Evolutionary conservation across 2,329 filamentous ascomycete genomes (phyloP).

Genomic region (Colletotrichum spinosum): DNA sequence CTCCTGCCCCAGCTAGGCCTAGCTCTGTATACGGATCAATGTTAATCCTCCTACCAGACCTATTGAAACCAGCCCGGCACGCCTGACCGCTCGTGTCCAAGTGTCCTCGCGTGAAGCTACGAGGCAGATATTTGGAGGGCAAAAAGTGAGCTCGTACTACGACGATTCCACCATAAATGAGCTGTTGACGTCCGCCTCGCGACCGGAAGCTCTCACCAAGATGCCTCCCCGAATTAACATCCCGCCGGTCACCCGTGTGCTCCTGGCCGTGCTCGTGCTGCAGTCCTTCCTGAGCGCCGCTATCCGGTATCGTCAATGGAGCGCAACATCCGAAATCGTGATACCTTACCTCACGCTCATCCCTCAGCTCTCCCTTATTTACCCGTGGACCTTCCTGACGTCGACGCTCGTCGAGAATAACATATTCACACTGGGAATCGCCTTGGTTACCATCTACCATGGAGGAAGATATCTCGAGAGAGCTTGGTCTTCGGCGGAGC

Average conservation of each 20-base stretch:
- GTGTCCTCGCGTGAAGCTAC: conserved; percentile 26
- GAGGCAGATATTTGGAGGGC: conserved; percentile 24
- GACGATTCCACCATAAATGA: conserved; percentile 32
- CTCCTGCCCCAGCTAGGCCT: conserved; percentile 6
- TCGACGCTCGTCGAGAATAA: conserved; percentile 94
- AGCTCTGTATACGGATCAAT: conserved; percentile 3
- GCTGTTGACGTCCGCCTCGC: conserved; percentile 29
- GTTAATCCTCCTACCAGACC: conserved; percentile 6
- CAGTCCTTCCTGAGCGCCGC: conserved; percentile 87
- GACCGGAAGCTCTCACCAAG: conserved; percentile 44
- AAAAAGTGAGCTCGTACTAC: conserved; percentile 27
- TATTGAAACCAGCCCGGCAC: conserved; percentile 27
- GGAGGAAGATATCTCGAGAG: conserved; percentile 95
- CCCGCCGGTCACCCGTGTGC: conserved; percentile 87
- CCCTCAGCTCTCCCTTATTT: conserved; percentile 83
- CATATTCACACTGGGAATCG: conserved; percentile 84
- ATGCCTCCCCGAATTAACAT: conserved; percentile 91
- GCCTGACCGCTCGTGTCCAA: conserved; percentile 28
- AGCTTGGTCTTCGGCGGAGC: conserved; percentile 92
- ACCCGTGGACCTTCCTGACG: conserved; percentile 92
- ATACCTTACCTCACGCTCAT: conserved; percentile 91
- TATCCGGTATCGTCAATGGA: conserved; percentile 79
- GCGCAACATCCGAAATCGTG: conserved; percentile 71
- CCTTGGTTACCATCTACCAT: conserved; percentile 84
- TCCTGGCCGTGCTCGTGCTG: conserved; percentile 79